phyloP scores from a whole-genome alignment of 2,329 filamentous ascomycete species.

The Akanthomyces muscarius region DNA sequence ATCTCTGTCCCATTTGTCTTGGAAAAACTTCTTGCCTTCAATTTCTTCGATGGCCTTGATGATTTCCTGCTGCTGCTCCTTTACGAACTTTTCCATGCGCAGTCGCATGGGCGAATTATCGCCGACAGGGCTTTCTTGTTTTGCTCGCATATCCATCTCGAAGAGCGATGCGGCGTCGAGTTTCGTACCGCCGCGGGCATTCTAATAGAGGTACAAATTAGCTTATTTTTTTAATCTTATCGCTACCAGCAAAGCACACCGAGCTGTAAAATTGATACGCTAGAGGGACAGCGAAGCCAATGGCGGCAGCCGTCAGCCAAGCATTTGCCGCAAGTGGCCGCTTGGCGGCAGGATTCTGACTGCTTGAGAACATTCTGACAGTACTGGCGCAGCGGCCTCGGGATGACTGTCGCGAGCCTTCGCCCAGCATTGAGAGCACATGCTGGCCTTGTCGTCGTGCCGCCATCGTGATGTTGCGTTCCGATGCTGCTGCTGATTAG shows the following conservation, averaged over 20 bases:
- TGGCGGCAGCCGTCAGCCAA: slow-evolving; percentile 37
- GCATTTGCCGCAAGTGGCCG: slow-evolving; percentile 20
- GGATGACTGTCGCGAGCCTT: slow-evolving; percentile 24
- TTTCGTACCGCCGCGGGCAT: slow-evolving; percentile 38
- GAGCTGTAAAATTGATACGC: slow-evolving; percentile 49
- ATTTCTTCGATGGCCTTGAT: slow-evolving; percentile 77
- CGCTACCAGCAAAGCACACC: neutral
- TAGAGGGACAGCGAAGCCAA: slow-evolving; percentile 50
- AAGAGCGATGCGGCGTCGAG: slow-evolving; percentile 70
- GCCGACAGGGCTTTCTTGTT: slow-evolving; percentile 64
- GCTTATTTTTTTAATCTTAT: neutral
- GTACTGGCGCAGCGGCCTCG: slow-evolving; percentile 26
- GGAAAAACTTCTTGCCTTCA: slow-evolving; percentile 76
- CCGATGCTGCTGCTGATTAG: neutral
- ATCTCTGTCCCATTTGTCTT: slow-evolving; percentile 82
- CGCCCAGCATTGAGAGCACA: slow-evolving; percentile 28
- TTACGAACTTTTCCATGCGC: slow-evolving; percentile 95
- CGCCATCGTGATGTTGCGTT: slow-evolving; percentile 25
- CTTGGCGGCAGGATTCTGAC: slow-evolving; percentile 23
- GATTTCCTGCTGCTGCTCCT: slow-evolving; percentile 85
- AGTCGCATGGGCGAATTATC: slow-evolving; percentile 89
- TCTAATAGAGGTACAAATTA: slow-evolving; percentile 29
- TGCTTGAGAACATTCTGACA: slow-evolving; percentile 26
- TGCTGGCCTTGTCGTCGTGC: slow-evolving; percentile 29
- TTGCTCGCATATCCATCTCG: slow-evolving; percentile 76